A percentile compares a stretch with the other conserved stretches of the same genome.
phyloP scores from a whole-genome alignment of 1,284 basidiomycete species.

The Mixia osmundae region DNA sequence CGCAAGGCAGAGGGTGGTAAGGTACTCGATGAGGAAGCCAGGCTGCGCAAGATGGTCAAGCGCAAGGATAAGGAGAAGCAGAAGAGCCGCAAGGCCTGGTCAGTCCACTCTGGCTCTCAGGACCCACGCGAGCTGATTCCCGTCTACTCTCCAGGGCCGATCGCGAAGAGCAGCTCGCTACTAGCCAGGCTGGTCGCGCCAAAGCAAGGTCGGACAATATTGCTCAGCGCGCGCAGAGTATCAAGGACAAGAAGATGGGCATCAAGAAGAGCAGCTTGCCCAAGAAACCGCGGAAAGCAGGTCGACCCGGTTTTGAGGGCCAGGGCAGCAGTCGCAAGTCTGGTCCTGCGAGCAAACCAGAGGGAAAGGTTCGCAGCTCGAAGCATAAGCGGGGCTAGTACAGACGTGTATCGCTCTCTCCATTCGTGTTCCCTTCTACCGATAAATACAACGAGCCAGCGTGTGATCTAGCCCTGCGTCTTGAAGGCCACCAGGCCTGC shows the following conservation, averaged over 20 bases:
- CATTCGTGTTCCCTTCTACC: no score
- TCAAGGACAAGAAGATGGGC: conserved; percentile 47
- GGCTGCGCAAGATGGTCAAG: conserved; percentile 73
- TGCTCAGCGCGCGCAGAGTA: conserved; percentile 48
- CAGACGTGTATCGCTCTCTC: no score
- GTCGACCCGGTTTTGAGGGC: no score
- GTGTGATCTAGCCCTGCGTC: conserved; percentile 1
- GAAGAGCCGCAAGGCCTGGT: conserved; percentile 67
- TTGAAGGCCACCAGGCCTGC: conserved; percentile 6
- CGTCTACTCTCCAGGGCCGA: conserved; percentile 37
- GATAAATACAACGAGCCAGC: no score
- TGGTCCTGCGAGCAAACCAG: no score
- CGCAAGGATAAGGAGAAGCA: conserved; percentile 63
- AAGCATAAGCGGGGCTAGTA: no score
- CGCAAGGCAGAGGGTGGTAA: conserved; percentile 64
- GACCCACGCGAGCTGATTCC: conserved; percentile 2
- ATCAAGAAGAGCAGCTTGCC: conserved; percentile 28
- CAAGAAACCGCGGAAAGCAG: no score
- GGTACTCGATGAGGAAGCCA: conserved; percentile 52
- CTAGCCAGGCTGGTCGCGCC: conserved; percentile 51
- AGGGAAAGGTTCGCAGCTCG: no score
- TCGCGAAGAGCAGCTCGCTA: conserved; percentile 47
- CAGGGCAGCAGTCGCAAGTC: no score
- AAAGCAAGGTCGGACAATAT: conserved; percentile 79
- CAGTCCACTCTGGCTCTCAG: conserved; percentile 19